phyloP scores from a whole-genome alignment of 495 filamentous ascomycete genomes.

The Trichocladium uniseriatum region DNA sequence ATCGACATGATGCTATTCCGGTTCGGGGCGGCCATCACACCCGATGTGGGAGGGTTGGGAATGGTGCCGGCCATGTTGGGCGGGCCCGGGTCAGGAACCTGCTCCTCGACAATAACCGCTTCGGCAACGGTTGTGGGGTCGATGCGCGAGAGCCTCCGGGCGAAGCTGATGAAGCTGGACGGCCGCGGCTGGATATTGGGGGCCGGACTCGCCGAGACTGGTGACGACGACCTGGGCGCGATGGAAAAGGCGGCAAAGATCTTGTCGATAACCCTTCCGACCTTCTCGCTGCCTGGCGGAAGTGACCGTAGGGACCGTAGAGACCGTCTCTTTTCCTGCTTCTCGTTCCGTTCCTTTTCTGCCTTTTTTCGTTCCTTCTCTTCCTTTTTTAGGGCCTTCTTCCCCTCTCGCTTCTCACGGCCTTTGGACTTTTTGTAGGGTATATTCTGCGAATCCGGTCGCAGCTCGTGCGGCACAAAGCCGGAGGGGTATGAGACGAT shows the following conservation, averaged over 20 bases:
- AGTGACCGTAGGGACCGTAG: conserved; percentile 27
- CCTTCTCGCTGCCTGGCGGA: conserved; percentile 21
- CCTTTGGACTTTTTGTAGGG: conserved; percentile 6
- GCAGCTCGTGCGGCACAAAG: conserved; percentile 40
- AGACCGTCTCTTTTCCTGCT: conserved; percentile 29
- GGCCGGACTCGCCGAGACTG: conserved; percentile 8
- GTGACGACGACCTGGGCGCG: conserved; percentile 16
- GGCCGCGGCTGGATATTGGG: conserved; percentile 13
- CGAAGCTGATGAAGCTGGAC: conserved; percentile 24
- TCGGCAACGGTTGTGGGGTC: conserved; percentile 1
- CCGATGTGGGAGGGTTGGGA: conserved; percentile 8
- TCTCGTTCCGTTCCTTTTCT: conserved; percentile 24
- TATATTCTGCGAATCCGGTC: conserved; percentile 20
- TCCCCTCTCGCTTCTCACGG: conserved; percentile 23
- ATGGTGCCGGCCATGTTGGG: conserved; percentile 19
- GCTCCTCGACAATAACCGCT: conserved; percentile 15
- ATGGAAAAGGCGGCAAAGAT: conserved; percentile 32
- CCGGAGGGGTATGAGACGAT: conserved; percentile 46
- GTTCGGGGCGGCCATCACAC: conserved; percentile 18
- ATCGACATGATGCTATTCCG: conserved; percentile 38
- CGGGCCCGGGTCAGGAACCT: conserved; percentile 17
- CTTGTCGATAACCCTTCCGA: conserved; percentile 30
- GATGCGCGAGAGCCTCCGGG: conserved; percentile 20
- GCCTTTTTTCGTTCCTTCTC: conserved; percentile 20
- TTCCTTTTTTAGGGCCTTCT: conserved; percentile 14